These are phyloP conservation scores for Suhomyces prunicola DNA, from an alignment of 805 yeast species.

Conservation along the genomic window DNA sequence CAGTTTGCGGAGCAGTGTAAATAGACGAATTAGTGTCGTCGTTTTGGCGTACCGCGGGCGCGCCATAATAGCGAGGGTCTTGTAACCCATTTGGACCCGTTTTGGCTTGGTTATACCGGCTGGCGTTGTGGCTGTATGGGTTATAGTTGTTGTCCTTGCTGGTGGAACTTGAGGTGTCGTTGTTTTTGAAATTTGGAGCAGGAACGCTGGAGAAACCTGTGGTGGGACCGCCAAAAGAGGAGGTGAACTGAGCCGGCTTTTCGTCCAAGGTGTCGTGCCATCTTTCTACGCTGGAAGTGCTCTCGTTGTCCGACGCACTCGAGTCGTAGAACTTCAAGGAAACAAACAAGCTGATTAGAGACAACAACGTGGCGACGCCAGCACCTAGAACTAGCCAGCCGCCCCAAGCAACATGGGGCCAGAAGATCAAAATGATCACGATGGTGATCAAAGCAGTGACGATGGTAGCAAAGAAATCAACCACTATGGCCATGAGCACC, in stretches of 20 bases:
- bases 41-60: neutral
- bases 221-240: constrained; percentile 3
- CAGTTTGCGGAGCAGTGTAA: constrained; percentile 28
- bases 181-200: neutral
- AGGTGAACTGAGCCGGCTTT: neutral
- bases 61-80: neutral
- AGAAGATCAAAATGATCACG: constrained; percentile 54
- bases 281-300: constrained; percentile 1
- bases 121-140: neutral
- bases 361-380: constrained; percentile 52
- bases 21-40: constrained; percentile 18
- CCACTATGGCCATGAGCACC: constrained; percentile 40
- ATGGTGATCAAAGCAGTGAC: constrained; percentile 55
- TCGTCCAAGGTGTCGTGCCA: neutral
- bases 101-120: neutral
- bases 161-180: constrained; percentile 3
- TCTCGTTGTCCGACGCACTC: neutral
- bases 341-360: constrained; percentile 47
- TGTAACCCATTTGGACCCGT: neutral
- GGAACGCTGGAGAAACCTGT: constrained; percentile 21
- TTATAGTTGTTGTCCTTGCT: constrained; percentile 22
- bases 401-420: constrained; percentile 68
- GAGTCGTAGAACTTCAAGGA: constrained; percentile 4
- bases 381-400: constrained; percentile 70
- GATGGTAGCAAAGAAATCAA: constrained; percentile 49